These are phyloP conservation scores for Gymnopus androsaceus DNA, from an alignment of 1,284 basidiomycete species.

Conservation along the genomic window DNA sequence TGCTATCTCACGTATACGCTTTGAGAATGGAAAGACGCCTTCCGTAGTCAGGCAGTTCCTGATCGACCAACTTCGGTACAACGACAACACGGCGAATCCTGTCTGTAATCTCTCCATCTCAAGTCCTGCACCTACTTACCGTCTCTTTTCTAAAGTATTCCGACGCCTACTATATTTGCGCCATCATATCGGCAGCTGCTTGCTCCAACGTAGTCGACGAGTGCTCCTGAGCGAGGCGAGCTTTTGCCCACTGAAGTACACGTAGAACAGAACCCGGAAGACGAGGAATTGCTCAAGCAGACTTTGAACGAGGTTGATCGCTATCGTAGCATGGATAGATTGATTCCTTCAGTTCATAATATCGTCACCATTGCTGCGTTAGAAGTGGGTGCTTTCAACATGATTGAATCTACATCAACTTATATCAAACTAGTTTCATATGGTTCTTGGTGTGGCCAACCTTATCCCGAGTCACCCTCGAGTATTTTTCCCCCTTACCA, in stretches of 20 bases:
- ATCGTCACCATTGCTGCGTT: constrained; percentile 88
- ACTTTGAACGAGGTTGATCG: constrained; percentile 84
- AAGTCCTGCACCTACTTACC: constrained; percentile 17
- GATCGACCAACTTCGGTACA: constrained; percentile 88
- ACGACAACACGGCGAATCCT: constrained; percentile 91
- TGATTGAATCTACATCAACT: constrained; percentile 14
- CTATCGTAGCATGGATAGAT: constrained; percentile 91
- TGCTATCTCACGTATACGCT: constrained; percentile 83
- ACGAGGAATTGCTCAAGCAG: constrained; percentile 67
- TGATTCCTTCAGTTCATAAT: constrained; percentile 95
- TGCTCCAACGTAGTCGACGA: constrained; percentile 73
- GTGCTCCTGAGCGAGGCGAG: constrained; percentile 77
- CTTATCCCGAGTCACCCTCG: constrained; percentile 82
- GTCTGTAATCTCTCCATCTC: constrained; percentile 47
- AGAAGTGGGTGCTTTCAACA: constrained; percentile 58
- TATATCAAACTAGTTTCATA: constrained; percentile 62
- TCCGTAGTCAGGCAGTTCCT: constrained; percentile 89
- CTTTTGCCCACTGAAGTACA: constrained; percentile 68
- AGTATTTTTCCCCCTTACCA: constrained; percentile 86
- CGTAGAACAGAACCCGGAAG: constrained; percentile 64
- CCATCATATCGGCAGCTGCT: constrained; percentile 82
- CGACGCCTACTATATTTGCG: constrained; percentile 90
- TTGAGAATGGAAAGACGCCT: constrained; percentile 85
- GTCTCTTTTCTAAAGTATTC: constrained; percentile 60
- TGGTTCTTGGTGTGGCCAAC: constrained; percentile 78